These are phyloP conservation scores for Hemileccinum rubropunctum DNA, from an alignment of 768 basidiomycete species.

Conservation along the genomic window DNA sequence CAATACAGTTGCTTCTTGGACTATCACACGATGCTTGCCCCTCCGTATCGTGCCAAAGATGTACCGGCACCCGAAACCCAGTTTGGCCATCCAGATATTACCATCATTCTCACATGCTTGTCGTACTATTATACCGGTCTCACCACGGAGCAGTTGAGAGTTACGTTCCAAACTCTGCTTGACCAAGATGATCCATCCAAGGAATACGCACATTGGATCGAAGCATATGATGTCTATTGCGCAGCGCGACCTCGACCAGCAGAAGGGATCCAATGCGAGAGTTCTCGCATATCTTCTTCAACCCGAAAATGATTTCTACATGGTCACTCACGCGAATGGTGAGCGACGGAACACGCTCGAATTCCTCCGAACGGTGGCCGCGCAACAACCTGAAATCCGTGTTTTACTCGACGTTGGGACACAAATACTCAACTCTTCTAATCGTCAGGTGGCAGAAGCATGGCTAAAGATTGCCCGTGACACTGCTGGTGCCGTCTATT, in stretches of 20 bases:
- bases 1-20: neutral
- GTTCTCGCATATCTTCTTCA: constrained; percentile 20
- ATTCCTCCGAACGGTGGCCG: constrained; percentile 30
- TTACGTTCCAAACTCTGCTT: neutral
- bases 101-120: constrained; percentile 27
- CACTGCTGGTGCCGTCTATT: constrained; percentile 40
- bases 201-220: neutral
- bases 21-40: constrained; percentile 23
- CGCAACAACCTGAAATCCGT: constrained; percentile 34
- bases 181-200: neutral
- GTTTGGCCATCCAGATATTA: constrained; percentile 37
- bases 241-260: constrained; percentile 32
- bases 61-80: constrained; percentile 28
- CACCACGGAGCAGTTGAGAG: neutral
- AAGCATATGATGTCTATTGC: neutral
- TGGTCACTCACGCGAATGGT: constrained; percentile 11
- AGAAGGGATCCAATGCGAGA: constrained; percentile 43
- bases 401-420: constrained; percentile 54
- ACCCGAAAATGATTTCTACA: constrained; percentile 38
- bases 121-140: neutral
- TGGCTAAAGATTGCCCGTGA: constrained; percentile 18
- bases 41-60: constrained; percentile 38
- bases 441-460: constrained; percentile 32
- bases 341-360: constrained; percentile 26
- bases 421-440: constrained; percentile 48